Percentiles rank a stretch among this genome's conserved stretches.
These are phyloP conservation scores for Acanthamoeba quina DNA, from an alignment of 208 protist genomes.

Conservation along the genomic window DNA sequence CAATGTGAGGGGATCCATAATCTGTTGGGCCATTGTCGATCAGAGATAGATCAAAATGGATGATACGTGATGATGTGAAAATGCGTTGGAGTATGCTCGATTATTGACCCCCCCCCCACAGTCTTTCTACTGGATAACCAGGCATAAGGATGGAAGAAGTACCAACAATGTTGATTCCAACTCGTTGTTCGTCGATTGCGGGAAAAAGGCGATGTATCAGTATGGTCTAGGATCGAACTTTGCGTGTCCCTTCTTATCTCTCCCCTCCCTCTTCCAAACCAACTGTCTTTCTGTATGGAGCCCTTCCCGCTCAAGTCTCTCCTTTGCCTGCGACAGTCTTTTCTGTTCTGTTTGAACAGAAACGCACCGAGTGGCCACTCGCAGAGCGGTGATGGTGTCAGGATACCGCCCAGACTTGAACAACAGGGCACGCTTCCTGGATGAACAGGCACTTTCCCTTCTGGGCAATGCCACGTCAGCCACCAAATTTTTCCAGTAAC, in stretches of 20 bases:
- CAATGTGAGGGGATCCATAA: constrained; percentile 15
- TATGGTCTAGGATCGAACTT: background rate
- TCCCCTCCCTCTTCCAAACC: background rate
- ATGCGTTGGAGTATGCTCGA: background rate
- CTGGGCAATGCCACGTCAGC: background rate
- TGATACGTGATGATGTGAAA: background rate
- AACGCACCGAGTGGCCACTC: background rate
- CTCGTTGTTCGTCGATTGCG: background rate
- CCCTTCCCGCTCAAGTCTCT: background rate
- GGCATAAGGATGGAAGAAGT: too few species aligned
- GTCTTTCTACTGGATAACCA: too few species aligned
- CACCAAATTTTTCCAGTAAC: background rate
- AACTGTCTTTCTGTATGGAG: background rate
- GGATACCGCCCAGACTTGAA: background rate
- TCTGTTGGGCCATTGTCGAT: background rate
- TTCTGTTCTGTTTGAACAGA: background rate
- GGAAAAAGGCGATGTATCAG: background rate
- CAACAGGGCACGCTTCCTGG: background rate
- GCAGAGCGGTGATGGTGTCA: background rate
- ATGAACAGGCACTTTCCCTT: background rate
- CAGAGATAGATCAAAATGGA: background rate
- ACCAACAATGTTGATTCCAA: too few species aligned
- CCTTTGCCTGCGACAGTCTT: background rate
- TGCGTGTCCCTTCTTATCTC: background rate
- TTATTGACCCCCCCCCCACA: background rate